phyloP scores from a whole-genome alignment of 768 basidiomycete genomes.

The Symmetrospora coprosmae region DNA sequence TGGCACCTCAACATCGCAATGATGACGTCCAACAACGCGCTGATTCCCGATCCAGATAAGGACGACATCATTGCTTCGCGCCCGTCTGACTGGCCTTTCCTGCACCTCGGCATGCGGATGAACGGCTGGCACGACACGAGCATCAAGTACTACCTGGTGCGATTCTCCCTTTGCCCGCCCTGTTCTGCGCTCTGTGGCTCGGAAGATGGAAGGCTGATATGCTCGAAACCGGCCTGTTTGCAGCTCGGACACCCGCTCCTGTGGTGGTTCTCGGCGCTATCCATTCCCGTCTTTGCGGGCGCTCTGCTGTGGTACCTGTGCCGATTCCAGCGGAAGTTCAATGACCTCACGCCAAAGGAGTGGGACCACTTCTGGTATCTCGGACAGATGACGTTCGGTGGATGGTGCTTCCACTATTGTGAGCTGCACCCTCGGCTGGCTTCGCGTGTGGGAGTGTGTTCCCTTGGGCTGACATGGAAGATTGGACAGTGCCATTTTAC shows the following conservation, averaged over 20 bases:
- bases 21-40: slow-evolving; percentile 99
- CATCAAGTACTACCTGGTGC: slow-evolving; percentile 69
- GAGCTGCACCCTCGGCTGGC: no score
- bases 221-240: slow-evolving; percentile 21
- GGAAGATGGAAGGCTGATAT: neutral
- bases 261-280: slow-evolving; percentile 69
- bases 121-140: slow-evolving; percentile 84
- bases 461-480: no score
- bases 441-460: no score
- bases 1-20: slow-evolving; percentile 98
- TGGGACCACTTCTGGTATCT: slow-evolving; percentile 94
- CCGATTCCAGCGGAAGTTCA: slow-evolving; percentile 72
- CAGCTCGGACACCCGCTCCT: slow-evolving; percentile 70
- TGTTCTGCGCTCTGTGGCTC: neutral
- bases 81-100: slow-evolving; percentile 85
- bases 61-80: slow-evolving; percentile 90
- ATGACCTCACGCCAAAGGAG: slow-evolving; percentile 84
- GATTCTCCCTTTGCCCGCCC: neutral
- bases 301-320: slow-evolving; percentile 57
- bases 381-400: slow-evolving; percentile 73
- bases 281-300: slow-evolving; percentile 47
- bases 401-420: slow-evolving; percentile 87
- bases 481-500: slow-evolving; percentile 69
- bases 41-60: slow-evolving; percentile 94
- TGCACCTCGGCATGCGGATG: slow-evolving; percentile 83